Evolutionary conservation across 2,329 filamentous ascomycete genomes (phyloP).

Genomic region (Apiospora saccharicola): DNA sequence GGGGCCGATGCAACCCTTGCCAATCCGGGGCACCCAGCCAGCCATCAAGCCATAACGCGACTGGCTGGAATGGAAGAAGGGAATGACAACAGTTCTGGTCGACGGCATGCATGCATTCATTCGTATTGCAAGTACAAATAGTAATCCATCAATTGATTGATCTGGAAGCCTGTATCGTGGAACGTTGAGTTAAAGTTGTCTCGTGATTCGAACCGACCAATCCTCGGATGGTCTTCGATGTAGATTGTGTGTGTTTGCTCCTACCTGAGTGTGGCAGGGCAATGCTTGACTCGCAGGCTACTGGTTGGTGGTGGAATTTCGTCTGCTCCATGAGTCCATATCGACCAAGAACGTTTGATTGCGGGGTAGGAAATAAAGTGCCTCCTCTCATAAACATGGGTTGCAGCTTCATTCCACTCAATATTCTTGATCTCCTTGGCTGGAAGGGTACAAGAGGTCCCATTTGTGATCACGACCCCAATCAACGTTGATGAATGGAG

Average conservation of each 20-base stretch:
- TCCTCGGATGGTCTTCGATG: not conserved
- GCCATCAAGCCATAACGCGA: not conserved
- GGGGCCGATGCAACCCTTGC: conserved; percentile 2
- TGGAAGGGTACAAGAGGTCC: not conserved
- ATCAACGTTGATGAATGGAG: too few relatives aligned
- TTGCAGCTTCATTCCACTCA: not conserved
- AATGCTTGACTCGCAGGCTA: not conserved
- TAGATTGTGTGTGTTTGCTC: not conserved
- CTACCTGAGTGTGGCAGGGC: not conserved
- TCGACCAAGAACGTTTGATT: conserved; percentile 15
- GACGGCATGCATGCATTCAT: not conserved
- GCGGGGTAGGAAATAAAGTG: not conserved
- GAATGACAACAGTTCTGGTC: not conserved
- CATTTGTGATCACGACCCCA: not conserved
- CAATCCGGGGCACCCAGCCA: conserved; percentile 3
- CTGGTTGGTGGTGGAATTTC: not conserved
- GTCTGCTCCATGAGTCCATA: conserved; percentile 5
- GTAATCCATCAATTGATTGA: not conserved
- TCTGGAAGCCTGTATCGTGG: not conserved
- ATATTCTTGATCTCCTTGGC: not conserved
- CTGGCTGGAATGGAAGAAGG: conserved; percentile 6
- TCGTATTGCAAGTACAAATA: not conserved
- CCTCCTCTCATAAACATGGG: not conserved
- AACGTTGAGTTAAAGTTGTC: not conserved
- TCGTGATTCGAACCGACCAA: not conserved